Conservation (phyloP, 495 filamentous ascomycete genomes). For the Neurospora tetraspora region DNA sequence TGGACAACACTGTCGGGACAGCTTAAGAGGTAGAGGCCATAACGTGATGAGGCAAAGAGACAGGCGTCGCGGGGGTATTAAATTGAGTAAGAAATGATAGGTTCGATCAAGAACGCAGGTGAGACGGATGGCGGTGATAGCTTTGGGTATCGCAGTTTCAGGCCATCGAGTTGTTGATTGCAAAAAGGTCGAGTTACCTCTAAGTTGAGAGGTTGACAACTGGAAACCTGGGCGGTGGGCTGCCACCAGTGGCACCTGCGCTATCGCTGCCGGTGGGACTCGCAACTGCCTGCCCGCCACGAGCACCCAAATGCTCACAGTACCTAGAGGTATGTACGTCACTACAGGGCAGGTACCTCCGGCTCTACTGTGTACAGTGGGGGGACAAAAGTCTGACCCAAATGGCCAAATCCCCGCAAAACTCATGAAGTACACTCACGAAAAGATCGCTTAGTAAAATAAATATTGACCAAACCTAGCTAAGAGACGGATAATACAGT, state of each 20-base stretch:
- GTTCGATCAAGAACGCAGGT: background rate
- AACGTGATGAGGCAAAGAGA: background rate
- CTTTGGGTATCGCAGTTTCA: background rate
- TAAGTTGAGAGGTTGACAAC: background rate
- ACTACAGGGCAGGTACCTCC: no score
- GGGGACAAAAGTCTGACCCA: no score
- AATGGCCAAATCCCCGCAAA: no score
- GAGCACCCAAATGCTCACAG: background rate
- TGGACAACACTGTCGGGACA: background rate
- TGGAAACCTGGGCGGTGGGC: background rate
- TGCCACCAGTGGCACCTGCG: background rate
- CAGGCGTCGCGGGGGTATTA: background rate
- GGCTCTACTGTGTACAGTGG: no score
- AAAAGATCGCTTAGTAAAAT: no score
- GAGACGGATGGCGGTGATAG: background rate
- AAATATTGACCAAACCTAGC: no score
- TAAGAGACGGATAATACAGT: no score
- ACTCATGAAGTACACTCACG: no score
- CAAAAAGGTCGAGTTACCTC: no score
- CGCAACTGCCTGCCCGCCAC: background rate
- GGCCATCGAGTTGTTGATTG: background rate
- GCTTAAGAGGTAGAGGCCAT: background rate
- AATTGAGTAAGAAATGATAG: background rate
- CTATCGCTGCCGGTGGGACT: background rate
- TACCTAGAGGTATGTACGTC: no score